Evolutionary conservation across 768 basidiomycete species (phyloP).

Genomic region (Boletellus ananas): DNA sequence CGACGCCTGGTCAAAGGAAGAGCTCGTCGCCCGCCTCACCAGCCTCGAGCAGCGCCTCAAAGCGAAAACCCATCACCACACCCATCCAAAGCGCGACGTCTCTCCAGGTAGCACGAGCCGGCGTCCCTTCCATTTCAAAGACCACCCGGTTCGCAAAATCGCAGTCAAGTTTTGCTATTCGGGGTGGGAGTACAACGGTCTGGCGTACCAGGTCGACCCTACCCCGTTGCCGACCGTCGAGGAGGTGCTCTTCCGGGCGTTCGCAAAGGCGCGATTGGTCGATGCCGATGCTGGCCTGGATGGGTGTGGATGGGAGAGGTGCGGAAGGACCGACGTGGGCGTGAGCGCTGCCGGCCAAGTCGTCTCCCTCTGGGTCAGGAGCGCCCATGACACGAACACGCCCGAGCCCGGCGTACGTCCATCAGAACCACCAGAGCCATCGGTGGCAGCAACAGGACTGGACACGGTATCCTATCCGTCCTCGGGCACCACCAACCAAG

Average conservation of each 20-base stretch:
- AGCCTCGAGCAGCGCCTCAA: slow-evolving; percentile 44
- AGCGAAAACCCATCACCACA: slow-evolving; percentile 4
- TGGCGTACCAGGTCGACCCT: slow-evolving; percentile 71
- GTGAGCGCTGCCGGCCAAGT: slow-evolving; percentile 96
- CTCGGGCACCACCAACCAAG: neutral
- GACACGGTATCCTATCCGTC: slow-evolving; percentile 1
- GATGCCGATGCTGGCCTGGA: slow-evolving; percentile 71
- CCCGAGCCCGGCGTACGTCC: slow-evolving; percentile 2
- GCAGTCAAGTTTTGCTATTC: slow-evolving; percentile 92
- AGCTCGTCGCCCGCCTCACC: slow-evolving; percentile 62
- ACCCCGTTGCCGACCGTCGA: slow-evolving; percentile 90
- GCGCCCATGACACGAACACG: slow-evolving; percentile 35
- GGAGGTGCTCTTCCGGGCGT: slow-evolving; percentile 73
- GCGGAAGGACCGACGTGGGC: slow-evolving; percentile 92
- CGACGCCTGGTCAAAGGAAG: slow-evolving; percentile 58
- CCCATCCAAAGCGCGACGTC: slow-evolving; percentile 8
- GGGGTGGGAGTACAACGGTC: slow-evolving; percentile 88
- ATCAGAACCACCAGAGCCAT: slow-evolving; percentile 2
- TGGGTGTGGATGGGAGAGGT: slow-evolving; percentile 86
- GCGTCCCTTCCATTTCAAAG: slow-evolving; percentile 59
- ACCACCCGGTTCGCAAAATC: slow-evolving; percentile 80
- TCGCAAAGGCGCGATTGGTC: slow-evolving; percentile 74
- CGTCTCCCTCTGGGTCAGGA: slow-evolving; percentile 85
- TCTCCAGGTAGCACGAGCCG: slow-evolving; percentile 15
- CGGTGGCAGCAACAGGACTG: neutral